These are phyloP conservation scores for Gracilariopsis chorda DNA, from an alignment of 23 red algal species.

Conservation along the genomic window DNA sequence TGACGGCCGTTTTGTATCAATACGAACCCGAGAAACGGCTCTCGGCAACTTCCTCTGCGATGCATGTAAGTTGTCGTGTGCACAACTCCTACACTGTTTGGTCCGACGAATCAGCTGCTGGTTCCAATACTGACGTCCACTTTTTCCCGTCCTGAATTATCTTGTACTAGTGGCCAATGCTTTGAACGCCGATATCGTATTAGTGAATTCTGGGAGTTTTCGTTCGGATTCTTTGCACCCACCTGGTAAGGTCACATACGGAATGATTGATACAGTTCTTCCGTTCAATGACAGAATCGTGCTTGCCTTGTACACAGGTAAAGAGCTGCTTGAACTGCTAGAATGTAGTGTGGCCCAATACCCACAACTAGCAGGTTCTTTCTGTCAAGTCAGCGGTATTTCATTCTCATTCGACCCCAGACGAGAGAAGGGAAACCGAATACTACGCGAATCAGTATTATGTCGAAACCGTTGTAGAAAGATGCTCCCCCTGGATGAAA, in stretches of 20 bases:
- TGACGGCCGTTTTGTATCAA: slow-evolving; percentile 54
- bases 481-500: neutral
- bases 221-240: slow-evolving; percentile 54
- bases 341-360: slow-evolving; percentile 42
- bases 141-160: neutral
- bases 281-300: slow-evolving; percentile 46
- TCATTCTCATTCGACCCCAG: slow-evolving; percentile 62
- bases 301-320: neutral
- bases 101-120: no score
- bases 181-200: slow-evolving; percentile 31
- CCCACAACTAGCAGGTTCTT: slow-evolving; percentile 43
- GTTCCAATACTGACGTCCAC: neutral
- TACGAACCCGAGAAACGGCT: slow-evolving; percentile 58
- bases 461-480: neutral
- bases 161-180: neutral
- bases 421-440: neutral
- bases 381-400: slow-evolving; percentile 56
- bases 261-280: slow-evolving; percentile 48
- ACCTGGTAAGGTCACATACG: slow-evolving; percentile 9
- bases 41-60: slow-evolving; percentile 45
- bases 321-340: slow-evolving; percentile 13
- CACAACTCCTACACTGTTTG: no score
- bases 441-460: neutral
- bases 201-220: slow-evolving; percentile 68
- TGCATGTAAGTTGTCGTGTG: slow-evolving; percentile 19